Percentiles rank a stretch among this genome's conserved stretches.
Evolutionary conservation across 2,329 filamentous ascomycete genomes (phyloP).

Genomic region (Zarea fungicola): DNA sequence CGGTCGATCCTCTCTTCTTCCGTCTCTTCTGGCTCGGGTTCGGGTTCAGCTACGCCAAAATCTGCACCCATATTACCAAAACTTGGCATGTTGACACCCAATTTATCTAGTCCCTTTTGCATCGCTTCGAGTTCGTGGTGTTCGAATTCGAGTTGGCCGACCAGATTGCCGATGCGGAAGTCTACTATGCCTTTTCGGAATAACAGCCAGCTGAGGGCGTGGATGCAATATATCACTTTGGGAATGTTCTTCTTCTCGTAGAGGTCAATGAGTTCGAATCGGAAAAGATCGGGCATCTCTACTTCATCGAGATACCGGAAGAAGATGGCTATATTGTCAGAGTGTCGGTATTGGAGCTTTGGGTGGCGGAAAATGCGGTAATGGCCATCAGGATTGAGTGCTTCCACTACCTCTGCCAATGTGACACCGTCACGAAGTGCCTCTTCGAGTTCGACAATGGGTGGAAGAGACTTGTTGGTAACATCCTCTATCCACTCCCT

Average conservation of each 20-base stretch:
- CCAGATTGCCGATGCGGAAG: constrained; percentile 93
- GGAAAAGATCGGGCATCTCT: constrained; percentile 88
- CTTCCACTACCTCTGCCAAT: constrained; percentile 86
- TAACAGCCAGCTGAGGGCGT: constrained; percentile 94
- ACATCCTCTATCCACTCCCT: constrained; percentile 98
- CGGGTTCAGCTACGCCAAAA: constrained; percentile 73
- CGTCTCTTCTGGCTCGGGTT: constrained; percentile 75
- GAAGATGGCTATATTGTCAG: constrained; percentile 95
- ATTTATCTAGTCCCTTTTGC: constrained; percentile 93
- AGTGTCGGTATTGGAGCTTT: constrained; percentile 88
- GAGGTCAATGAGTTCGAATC: constrained; percentile 93
- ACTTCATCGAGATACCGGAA: constrained; percentile 90
- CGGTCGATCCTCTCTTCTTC: constrained; percentile 84
- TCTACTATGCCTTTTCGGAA: constrained; percentile 92
- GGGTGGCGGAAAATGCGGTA: constrained; percentile 80
- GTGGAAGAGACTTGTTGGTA: constrained; percentile 76
- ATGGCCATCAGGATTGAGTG: constrained; percentile 70
- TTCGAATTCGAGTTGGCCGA: constrained; percentile 94
- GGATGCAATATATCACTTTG: constrained; percentile 98
- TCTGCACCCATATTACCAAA: constrained; percentile 97
- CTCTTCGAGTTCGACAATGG: constrained; percentile 91
- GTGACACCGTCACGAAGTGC: constrained; percentile 89
- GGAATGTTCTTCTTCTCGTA: constrained; percentile 99
- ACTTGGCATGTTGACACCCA: constrained; percentile 92
- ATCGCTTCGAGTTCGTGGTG: constrained; percentile 96